Evolutionary conservation across 2,329 filamentous ascomycete genomes (phyloP).

Genomic region (Colletotrichum tabaci): DNA sequence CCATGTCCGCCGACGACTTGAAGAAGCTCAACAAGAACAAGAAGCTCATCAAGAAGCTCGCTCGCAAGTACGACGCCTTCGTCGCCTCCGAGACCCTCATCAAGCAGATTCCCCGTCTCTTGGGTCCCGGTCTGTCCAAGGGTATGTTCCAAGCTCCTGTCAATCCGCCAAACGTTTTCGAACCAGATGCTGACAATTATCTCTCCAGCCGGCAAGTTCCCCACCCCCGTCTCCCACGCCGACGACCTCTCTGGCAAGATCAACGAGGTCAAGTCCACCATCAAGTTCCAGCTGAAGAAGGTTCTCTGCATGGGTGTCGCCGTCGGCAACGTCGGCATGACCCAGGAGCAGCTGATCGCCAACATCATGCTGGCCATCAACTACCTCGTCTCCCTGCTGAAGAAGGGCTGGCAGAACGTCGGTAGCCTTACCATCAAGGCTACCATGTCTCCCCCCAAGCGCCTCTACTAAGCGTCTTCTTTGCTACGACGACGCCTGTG

Average conservation of each 20-base stretch:
- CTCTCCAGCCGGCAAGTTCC: conserved; percentile 94
- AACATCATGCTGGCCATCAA: conserved; percentile 99
- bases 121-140: conserved; percentile 98
- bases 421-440: conserved; percentile 99
- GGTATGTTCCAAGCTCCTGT: conserved; percentile 68
- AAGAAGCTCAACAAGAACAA: conserved; percentile 99
- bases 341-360: conserved; percentile 92
- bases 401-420: conserved; percentile 99
- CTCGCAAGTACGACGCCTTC: conserved; percentile 99
- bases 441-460: conserved; percentile 98
- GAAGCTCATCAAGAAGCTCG: conserved; percentile 99
- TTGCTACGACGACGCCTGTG: conserved; percentile 31
- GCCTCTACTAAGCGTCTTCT: conserved; percentile 83
- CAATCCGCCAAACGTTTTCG: neutral
- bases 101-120: conserved; percentile 99
- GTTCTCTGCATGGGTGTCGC: conserved; percentile 99
- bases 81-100: conserved; percentile 96
- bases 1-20: conserved; percentile 98
- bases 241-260: conserved; percentile 96
- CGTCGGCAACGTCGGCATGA: conserved; percentile 98
- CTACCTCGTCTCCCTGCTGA: conserved; percentile 99
- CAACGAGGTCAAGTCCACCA: conserved; percentile 99
- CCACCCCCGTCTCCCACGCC: conserved; percentile 95
- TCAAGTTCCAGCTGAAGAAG: conserved; percentile 99
- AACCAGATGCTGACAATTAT: conserved; percentile 47